Evolutionary conservation across 73 alveolate genomes (phyloP).

Genomic region (Blepharisma stoltei): DNA sequence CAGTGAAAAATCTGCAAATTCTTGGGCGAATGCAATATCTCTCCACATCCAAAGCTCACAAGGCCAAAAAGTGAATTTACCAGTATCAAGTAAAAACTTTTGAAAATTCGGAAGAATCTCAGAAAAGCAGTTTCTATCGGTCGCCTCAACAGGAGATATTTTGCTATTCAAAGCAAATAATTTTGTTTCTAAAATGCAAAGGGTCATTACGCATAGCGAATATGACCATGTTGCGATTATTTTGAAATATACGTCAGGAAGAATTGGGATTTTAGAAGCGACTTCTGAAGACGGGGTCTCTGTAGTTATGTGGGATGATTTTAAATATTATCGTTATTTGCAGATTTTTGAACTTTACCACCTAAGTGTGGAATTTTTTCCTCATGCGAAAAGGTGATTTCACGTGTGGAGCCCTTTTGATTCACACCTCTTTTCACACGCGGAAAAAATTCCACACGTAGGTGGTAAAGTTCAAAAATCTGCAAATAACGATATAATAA

Average conservation of each 20-base stretch:
- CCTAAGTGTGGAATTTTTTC: too few species aligned
- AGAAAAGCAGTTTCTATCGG: constrained; percentile 36
- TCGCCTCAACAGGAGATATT: constrained; percentile 77
- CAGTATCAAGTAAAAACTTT: constrained; percentile 22
- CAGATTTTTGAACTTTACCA: too few species aligned
- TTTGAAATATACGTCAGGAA: constrained; percentile 50
- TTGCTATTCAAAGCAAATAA: constrained; percentile 66
- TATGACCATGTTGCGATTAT: constrained; percentile 86
- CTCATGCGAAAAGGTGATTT: too few species aligned
- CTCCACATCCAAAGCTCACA: neutral
- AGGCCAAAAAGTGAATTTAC: neutral
- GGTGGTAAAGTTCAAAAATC: too few species aligned
- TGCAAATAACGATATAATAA: too few species aligned
- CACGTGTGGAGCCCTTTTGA: too few species aligned
- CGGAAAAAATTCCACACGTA: too few species aligned
- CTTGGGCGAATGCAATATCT: constrained; percentile 20
- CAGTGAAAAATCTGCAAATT: neutral
- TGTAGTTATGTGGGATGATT: constrained; percentile 20
- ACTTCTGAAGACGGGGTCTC: constrained; percentile 62
- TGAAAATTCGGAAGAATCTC: constrained; percentile 59
- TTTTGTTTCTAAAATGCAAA: constrained; percentile 49
- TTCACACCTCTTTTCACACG: too few species aligned
- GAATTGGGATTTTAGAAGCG: constrained; percentile 64
- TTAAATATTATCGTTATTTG: too few species aligned
- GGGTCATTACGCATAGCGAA: constrained; percentile 68